A percentile compares a stretch with the other conserved stretches of the same genome.
Evolutionary conservation across 495 filamentous ascomycete genomes (phyloP).

Genomic region (Hypoxylon fragiforme): DNA sequence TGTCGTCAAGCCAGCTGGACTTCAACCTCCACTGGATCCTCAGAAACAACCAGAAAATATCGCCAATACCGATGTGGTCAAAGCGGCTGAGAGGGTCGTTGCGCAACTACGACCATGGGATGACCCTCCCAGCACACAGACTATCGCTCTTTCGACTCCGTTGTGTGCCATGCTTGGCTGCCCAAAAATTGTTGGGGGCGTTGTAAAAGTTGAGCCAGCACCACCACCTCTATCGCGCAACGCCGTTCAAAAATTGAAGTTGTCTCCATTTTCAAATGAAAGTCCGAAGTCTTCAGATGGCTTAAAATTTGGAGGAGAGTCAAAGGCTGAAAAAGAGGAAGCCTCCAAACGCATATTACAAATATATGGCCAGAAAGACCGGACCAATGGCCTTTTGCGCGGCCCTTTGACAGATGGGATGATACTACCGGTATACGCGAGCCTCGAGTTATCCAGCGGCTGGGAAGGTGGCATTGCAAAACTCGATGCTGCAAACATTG

Average conservation of each 20-base stretch:
- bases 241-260: constrained; percentile 60
- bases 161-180: constrained; percentile 72
- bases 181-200: constrained; percentile 77
- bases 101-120: constrained; percentile 79
- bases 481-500: constrained; percentile 62
- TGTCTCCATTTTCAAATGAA: constrained; percentile 73
- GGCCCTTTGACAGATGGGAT: constrained; percentile 90
- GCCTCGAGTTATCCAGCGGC: constrained; percentile 41
- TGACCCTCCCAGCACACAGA: constrained; percentile 78
- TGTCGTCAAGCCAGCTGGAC: constrained; percentile 75
- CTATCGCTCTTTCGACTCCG: constrained; percentile 73
- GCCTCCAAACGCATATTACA: constrained; percentile 58
- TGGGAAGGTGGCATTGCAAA: constrained; percentile 80
- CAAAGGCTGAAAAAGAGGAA: constrained; percentile 73
- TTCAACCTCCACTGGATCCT: constrained; percentile 75
- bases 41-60: constrained; percentile 68
- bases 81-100: constrained; percentile 69
- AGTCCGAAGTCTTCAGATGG: constrained; percentile 59
- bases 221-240: constrained; percentile 41
- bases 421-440: constrained; percentile 58
- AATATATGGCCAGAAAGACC: constrained; percentile 57
- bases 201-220: constrained; percentile 77
- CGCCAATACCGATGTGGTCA: constrained; percentile 53
- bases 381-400: constrained; percentile 65
- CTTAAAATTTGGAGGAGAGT: constrained; percentile 86